Conservation (phyloP, 768 basidiomycete genomes). For the Chalciporus sphaerocephalus region DNA sequence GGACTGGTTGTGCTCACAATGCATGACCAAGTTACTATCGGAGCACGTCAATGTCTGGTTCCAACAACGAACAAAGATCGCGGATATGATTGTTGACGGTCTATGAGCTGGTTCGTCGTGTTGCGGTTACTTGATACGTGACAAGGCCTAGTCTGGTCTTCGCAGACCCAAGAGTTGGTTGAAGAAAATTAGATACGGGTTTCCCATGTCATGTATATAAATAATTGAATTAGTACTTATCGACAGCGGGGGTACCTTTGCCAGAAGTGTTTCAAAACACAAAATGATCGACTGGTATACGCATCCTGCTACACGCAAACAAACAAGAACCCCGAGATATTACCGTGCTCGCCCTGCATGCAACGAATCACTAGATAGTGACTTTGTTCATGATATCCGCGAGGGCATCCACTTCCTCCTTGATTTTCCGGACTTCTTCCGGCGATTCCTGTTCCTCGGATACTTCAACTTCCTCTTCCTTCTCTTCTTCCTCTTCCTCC, state of each 20-base stretch:
- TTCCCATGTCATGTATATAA: too few species aligned
- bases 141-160: too few species aligned
- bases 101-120: too few species aligned
- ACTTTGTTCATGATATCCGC: slow-evolving; percentile 67
- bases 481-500: slow-evolving; percentile 69
- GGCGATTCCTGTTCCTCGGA: slow-evolving; percentile 19
- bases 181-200: too few species aligned
- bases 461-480: slow-evolving; percentile 38
- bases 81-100: background rate
- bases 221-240: background rate
- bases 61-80: background rate
- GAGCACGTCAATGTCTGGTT: slow-evolving; percentile 13
- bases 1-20: slow-evolving; percentile 31
- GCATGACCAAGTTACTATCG: slow-evolving; percentile 23
- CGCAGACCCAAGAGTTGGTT: too few species aligned
- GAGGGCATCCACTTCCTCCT: slow-evolving; percentile 50
- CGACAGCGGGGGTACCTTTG: background rate
- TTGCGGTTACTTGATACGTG: too few species aligned
- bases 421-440: slow-evolving; percentile 25
- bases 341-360: background rate
- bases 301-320: background rate
- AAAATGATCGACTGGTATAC: slow-evolving; percentile 23
- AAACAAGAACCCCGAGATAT: slow-evolving; percentile 3
- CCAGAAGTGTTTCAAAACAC: background rate
- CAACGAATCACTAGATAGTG: slow-evolving; percentile 34